A percentile compares a stretch with the other conserved stretches of the same genome.
Conservation (phyloP, 345 rosid species). For the Salix brachista region DNA sequence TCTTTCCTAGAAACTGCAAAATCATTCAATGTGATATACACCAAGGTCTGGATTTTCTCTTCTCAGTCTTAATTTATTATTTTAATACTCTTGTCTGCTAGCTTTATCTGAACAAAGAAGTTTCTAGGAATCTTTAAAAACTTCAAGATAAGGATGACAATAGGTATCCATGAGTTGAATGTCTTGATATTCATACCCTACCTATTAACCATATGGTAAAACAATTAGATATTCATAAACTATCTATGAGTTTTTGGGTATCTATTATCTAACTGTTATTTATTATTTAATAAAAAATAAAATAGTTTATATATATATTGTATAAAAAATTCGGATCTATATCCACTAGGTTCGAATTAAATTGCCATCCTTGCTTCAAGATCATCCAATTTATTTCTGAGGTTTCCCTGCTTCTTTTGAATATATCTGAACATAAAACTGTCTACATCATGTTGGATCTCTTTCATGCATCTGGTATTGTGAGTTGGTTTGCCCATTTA, state of each 20-base stretch:
- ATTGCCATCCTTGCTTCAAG: neutral
- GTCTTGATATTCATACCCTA: no score
- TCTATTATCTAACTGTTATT: no score
- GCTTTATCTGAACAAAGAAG: neutral
- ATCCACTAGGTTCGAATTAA: no score
- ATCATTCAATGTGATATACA: conserved; percentile 86
- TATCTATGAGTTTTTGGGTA: no score
- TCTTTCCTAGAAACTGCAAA: conserved; percentile 92
- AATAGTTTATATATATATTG: no score
- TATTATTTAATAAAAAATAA: no score
- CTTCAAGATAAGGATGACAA: neutral
- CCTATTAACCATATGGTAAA: no score
- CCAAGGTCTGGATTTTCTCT: conserved; percentile 52
- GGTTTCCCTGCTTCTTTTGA: neutral
- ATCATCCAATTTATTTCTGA: neutral
- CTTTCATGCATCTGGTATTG: neutral
- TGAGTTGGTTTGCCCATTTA: neutral
- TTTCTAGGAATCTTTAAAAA: neutral
- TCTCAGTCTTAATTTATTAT: neutral
- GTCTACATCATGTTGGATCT: neutral
- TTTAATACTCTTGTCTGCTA: neutral
- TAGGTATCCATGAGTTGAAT: no score
- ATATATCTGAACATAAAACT: neutral
- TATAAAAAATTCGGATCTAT: no score
- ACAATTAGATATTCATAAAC: no score